These are phyloP conservation scores for Grigorovia humatica DNA, from an alignment of 805 yeast genomes.

Conservation along the genomic window DNA sequence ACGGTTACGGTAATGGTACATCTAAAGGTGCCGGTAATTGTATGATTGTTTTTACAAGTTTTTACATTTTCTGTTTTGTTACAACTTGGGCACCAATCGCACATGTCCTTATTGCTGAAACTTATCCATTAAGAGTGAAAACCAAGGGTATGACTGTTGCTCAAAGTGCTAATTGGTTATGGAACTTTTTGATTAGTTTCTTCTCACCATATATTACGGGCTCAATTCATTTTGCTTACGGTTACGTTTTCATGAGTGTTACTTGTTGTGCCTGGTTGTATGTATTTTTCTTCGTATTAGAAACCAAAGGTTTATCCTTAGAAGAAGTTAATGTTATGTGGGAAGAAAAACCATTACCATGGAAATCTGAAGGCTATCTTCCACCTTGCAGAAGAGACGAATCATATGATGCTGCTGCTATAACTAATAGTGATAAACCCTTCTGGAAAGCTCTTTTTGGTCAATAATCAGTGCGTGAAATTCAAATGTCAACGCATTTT, in stretches of 20 bases:
- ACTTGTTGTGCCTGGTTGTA: constrained; percentile 45
- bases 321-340: constrained; percentile 69
- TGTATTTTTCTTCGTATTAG: constrained; percentile 59
- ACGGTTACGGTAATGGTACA: constrained; percentile 31
- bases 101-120: constrained; percentile 55
- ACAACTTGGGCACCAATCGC: constrained; percentile 69
- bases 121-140: constrained; percentile 63
- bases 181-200: constrained; percentile 60
- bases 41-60: constrained; percentile 62
- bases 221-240: constrained; percentile 57
- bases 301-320: constrained; percentile 68
- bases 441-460: background rate
- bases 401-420: constrained; percentile 17
- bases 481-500: too few species aligned
- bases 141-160: constrained; percentile 48
- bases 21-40: constrained; percentile 52
- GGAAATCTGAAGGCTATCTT: constrained; percentile 39
- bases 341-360: constrained; percentile 31
- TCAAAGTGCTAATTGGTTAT: constrained; percentile 52
- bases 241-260: constrained; percentile 50
- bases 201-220: constrained; percentile 61
- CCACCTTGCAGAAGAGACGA: constrained; percentile 33
- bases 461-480: background rate
- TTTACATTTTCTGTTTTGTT: constrained; percentile 63
- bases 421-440: constrained; percentile 19